Conservation (phyloP, 2,329 filamentous ascomycete genomes). For the Cordyceps javanica region DNA sequence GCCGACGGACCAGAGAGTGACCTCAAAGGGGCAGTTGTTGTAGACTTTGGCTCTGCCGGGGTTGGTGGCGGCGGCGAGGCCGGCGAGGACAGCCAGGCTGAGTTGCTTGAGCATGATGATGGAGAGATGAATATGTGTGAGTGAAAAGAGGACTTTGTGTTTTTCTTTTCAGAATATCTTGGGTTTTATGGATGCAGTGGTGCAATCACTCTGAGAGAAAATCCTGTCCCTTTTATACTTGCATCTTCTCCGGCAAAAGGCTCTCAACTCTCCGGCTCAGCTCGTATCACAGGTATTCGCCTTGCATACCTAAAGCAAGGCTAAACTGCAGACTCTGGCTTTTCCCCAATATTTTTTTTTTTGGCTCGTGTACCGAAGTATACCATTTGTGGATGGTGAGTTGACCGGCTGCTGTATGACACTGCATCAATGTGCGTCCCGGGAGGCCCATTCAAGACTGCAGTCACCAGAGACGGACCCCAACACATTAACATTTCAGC, state of each 20-base stretch:
- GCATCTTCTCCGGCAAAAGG: background rate
- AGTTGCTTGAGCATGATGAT: background rate
- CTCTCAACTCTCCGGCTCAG: background rate
- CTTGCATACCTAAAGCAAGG: background rate
- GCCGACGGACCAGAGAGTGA: slow-evolving; percentile 34
- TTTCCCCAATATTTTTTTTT: background rate
- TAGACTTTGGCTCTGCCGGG: slow-evolving; percentile 25
- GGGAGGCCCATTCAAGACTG: background rate
- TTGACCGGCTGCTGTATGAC: background rate
- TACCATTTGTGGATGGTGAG: background rate
- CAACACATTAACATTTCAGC: background rate
- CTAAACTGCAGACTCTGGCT: background rate
- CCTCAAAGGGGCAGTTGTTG: slow-evolving; percentile 30
- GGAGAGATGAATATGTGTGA: background rate
- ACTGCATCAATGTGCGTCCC: background rate
- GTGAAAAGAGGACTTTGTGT: background rate
- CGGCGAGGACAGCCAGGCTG: background rate
- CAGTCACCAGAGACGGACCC: background rate
- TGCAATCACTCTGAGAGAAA: background rate
- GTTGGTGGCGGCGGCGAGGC: background rate
- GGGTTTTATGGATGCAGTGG: background rate
- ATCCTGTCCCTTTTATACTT: background rate
- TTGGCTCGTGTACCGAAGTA: background rate
- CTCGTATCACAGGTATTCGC: background rate
- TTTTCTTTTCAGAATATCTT: too few species aligned